Base-by-base conservation (phyloP, 1,284 basidiomycete genomes). In the Ganoderma leucocontextum region DNA sequence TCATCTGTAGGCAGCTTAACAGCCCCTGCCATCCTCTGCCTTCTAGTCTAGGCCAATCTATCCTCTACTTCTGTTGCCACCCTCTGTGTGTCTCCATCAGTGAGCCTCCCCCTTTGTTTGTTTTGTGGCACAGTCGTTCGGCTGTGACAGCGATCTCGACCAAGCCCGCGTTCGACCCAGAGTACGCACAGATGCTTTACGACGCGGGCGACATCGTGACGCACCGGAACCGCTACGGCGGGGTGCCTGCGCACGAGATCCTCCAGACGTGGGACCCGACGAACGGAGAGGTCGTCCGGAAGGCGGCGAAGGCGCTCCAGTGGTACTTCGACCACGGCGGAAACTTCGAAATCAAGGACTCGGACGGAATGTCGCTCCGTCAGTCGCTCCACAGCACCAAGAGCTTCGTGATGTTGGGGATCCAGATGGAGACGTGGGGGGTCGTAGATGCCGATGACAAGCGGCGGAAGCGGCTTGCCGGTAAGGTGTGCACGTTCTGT, bases 241-340 rank as follows among this genome's bases (percentile, higher is more conserved):
- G 73, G 47, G 82, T 78, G 1, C 78, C 81, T 8, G 82, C 78
- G 36, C 80, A 83, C 70, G 83, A 84, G 70, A 81, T 82, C 22
- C 57, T 72, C 5, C 76, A 78, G 70, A 74, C 82, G 1, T 81
- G 75, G 44, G 78, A 81, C 65, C 63, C 67, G 9, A 59, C 64
- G n/a, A 70, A 75, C 35, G 65, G 41, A 15, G 71, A 62, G 47
- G 22, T 52, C 47, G 63, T 81, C 22, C 68, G 71, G 35, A 74
- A 71, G 25, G 77, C 81, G 3, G 69, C 64, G 4, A 63, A 72
- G 33, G 78, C 80, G 15, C 70, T 84, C 33, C 64, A 77, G 65
- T 85, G 81, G 81, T 83, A 80, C 73, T 71, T 85, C 63, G 69
- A 70, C 1, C 82, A 84, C 73, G 82, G 82, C n/a, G 83, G 83